Base-by-base conservation (phyloP, 2,329 filamentous ascomycete species). In the Aspergillus felis region DNA sequence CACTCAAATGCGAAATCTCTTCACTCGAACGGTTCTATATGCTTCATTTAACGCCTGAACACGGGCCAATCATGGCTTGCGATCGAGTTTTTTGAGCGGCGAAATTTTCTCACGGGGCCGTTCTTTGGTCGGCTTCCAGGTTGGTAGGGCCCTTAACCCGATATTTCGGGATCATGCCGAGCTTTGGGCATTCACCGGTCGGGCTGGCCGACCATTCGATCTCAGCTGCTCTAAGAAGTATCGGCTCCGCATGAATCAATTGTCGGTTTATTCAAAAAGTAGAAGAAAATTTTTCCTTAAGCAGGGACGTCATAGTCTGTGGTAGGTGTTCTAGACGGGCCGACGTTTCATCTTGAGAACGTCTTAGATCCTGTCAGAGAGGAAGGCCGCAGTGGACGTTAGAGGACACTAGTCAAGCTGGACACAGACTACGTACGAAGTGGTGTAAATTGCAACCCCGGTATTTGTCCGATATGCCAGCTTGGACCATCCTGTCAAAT, bases 101-200 rank as follows among this genome's bases (percentile, higher is more conserved):
- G 14, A 38, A 38, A n/a, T n/a, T 38, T 17, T 7, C 14, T 35
- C 32, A 7, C 14, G 17, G 32, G 14, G 3, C 32, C 14, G 32
- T 35, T 17, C 12, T 10, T 32, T 38, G 14, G 14, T 14, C 14
- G 14, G 14, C 32, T 17, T 35, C 32, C 29, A 35, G 12, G 12
- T 35, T 17, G 32, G 4, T 35, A 35, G 32, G 32, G 14, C 17
- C 14, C 54, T 29, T 41, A 51, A 35, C 44, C 29, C 46, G 53
- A 46, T n/a, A 47, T 27, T 12, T 57, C 55, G 57, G 57, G 51
- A 53, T 54, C 46, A 59, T 35, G 28, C 54, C 54, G 57, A 57
- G 47, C 7, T 20, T 48, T 50, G 46, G 56, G 28, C 51, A 54
- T 1, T 12, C 22, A 14, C 22, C 28, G 49, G 46, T 22, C 53